Conservation (phyloP, 1,139 yeast genomes). For the Pneumocystis carinii region DNA sequence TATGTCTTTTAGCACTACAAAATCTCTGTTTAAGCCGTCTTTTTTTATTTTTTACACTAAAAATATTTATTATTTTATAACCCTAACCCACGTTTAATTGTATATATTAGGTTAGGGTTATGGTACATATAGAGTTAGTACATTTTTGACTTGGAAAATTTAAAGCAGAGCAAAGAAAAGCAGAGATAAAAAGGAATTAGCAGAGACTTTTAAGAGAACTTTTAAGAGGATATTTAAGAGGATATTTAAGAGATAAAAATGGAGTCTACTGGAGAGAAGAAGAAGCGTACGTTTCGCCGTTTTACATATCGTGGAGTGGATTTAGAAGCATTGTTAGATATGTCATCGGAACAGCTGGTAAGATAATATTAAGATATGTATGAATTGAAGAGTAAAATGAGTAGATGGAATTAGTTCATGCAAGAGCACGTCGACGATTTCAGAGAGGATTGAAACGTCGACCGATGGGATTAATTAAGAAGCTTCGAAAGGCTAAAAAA, state of each 20-base stretch:
- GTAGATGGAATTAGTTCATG: slow-evolving; percentile 60
- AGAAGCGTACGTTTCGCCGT: slow-evolving; percentile 88
- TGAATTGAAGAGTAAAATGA: too few relatives aligned
- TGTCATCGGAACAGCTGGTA: slow-evolving; percentile 94
- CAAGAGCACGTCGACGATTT: slow-evolving; percentile 99
- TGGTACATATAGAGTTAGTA: not conserved
- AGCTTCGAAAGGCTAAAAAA: slow-evolving; percentile 94
- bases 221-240: too few relatives aligned
- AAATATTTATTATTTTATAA: too few relatives aligned
- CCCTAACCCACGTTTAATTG: too few relatives aligned
- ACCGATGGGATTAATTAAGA: slow-evolving; percentile 78
- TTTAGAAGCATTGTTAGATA: slow-evolving; percentile 82
- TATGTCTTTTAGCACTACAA: too few relatives aligned
- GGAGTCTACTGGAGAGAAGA: slow-evolving; percentile 25
- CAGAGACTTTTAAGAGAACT: too few relatives aligned
- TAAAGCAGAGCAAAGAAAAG: too few relatives aligned
- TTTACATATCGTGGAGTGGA: slow-evolving; percentile 99
- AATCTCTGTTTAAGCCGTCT: too few relatives aligned
- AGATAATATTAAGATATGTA: not conserved
- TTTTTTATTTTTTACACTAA: too few relatives aligned
- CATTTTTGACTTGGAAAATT: too few relatives aligned
- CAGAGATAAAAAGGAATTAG: too few relatives aligned
- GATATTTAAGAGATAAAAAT: not conserved
- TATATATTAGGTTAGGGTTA: not conserved
- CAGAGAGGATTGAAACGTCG: slow-evolving; percentile 75